Evolutionary conservation across 768 basidiomycete species (phyloP), one percentile per base, ranked within the genome.

Genomic region (Amylocystis lapponica): DNA sequence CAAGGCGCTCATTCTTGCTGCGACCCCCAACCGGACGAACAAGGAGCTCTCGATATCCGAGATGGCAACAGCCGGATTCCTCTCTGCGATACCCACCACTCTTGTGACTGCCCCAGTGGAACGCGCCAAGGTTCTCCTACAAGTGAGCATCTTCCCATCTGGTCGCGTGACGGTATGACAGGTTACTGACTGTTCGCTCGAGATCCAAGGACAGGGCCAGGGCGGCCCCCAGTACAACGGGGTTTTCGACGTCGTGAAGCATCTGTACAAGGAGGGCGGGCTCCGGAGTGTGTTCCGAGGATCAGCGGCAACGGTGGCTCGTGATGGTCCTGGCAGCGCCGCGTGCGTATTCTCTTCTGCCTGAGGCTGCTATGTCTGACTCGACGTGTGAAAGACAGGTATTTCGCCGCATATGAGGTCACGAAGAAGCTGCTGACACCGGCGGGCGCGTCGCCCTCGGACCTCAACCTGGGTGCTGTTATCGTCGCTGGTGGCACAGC

Each of bases 331-430:
- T 1, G 96, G 96, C 36, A 91, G 86, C 60, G 96, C 96, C 50
- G 94, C 87, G 86, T 96, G 68, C 59, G 90, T 73, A 14, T 29
- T 30, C 39, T 30, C 35, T 14, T 46, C 39, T 12, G n/a, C n/a
- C n/a, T n/a, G n/a, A n/a, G n/a, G n/a, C n/a, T 9, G 27, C 51
- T 36, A 41, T 32, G 10, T 30, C 29, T 30, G 9, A n/a, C 29
- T 30, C n/a, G 29, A 30, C 29, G n/a, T 12, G 34, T 17, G 34
- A 35, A 10, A 35, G 10, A 17, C 10, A 95, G 91, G 36, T 97
- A 98, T 69, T 99, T 99, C 59, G 94, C 93, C 14, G 85, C 93
- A 10, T 99, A 99, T 61, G 96, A 99, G 66, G 76, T 92, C 25
- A 82, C 88, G 30, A 99, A 99, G 67, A 87, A 86, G 59, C 66